Evolutionary conservation across 1,139 yeast genomes (phyloP), one percentile per base, ranked within the genome.

Genomic region (Arxiozyma slooffiae): DNA sequence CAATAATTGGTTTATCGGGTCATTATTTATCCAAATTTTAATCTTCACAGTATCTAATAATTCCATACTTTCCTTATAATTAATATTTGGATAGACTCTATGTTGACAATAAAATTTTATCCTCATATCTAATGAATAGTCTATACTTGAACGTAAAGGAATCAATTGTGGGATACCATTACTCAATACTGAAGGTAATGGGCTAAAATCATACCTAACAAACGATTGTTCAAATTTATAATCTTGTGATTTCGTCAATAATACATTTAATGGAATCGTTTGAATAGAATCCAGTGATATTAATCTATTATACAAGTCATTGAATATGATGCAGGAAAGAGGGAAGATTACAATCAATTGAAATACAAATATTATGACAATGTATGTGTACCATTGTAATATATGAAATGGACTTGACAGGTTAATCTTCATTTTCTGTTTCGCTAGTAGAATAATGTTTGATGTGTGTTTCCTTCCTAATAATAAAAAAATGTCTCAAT

Each of bases 251-350:
- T n/a, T n/a, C n/a, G 44, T 41, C 6, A 50, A 37, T 39, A 59
- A 50, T 9, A 49, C 50, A 7, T 57, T 52, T 23, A 61, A 42
- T 2, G 62, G 60, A 1, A 57, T 53, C 40, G 52, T 47, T 44
- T 58, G 61, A 2, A 59, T 56, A 0, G 67, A 59, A 44, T 64
- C 67, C 17, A 57, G 23, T 14, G 68, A 67, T 21, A 65, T 52
- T 30, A 65, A 50, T 26, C 61, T 53, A 8, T 47, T 48, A 45
- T 61, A 63, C 40, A 64, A 60, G 46, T 65, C 67, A 51, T 63
- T 58, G 49, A 64, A 65, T 38, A 63, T 51, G 11, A 64, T 44
- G 6, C 52, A 53, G 2, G 69, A 54, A 14, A 65, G 50, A 5
- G 69, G 69, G 24, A 61, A 50, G 16, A 65, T 56, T 7, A 65